Evolutionary conservation across 176 grass and related monocot genomes (phyloP).

Genomic region (Chloris gayana): DNA sequence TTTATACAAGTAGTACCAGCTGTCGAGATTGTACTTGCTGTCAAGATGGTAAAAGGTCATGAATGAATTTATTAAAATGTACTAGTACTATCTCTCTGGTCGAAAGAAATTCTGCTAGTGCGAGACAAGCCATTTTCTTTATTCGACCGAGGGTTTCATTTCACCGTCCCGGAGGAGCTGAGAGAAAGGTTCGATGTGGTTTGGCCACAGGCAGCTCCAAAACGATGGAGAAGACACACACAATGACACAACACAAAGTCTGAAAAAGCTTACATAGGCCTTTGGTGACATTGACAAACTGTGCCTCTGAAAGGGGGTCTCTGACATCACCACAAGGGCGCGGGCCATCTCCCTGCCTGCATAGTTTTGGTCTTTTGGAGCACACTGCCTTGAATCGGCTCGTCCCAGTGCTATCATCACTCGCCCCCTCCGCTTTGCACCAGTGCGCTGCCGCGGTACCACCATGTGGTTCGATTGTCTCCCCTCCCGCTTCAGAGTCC

Average conservation of each 20-base stretch:
- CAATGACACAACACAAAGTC: slow-evolving; percentile 48
- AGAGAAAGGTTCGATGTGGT: slow-evolving; percentile 14
- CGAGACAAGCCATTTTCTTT: not conserved
- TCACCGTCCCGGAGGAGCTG: not conserved
- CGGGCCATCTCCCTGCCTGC: slow-evolving; percentile 27
- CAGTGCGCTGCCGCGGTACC: slow-evolving; percentile 38
- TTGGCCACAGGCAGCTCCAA: slow-evolving; percentile 10
- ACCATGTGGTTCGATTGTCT: slow-evolving; percentile 40
- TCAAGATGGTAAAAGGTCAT: slow-evolving; percentile 22
- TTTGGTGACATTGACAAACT: slow-evolving; percentile 58
- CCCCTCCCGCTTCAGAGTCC: not conserved
- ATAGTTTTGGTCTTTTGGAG: slow-evolving; percentile 43
- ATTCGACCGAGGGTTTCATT: slow-evolving; percentile 15
- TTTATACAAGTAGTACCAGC: not conserved
- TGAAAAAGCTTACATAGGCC: slow-evolving; percentile 48
- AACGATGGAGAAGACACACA: slow-evolving; percentile 31
- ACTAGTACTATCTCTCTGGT: not conserved
- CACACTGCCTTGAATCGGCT: slow-evolving; percentile 45
- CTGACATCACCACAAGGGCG: slow-evolving; percentile 42
- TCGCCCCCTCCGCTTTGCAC: slow-evolving; percentile 23
- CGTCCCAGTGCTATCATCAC: slow-evolving; percentile 45
- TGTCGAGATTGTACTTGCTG: not conserved
- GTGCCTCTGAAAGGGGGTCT: slow-evolving; percentile 50
- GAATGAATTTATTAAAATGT: slow-evolving; percentile 5
- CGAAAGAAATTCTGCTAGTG: not conserved